Base-by-base conservation (phyloP, 805 yeast genomes). In the Candida hungchunana region DNA sequence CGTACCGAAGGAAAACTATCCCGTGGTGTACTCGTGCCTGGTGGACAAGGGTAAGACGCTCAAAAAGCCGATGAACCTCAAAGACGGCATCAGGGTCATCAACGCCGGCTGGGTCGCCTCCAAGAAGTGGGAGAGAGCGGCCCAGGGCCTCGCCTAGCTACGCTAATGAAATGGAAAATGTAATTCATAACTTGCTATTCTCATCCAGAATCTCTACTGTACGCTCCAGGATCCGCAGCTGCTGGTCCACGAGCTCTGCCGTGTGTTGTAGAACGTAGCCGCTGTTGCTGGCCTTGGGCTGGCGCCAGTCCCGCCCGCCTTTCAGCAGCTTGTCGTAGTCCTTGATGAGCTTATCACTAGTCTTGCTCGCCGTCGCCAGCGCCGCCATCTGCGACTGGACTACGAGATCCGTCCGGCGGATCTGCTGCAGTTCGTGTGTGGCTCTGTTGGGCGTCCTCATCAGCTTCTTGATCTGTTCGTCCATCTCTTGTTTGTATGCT, bases 31-130 rank as follows among this genome's bases (percentile, higher is more conserved):
- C 58, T 71, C 71, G 37, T 73, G 73, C 44, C 63, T 90, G 48
- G 82, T 89, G 18, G 74, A 80, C 29, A 80, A 82, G 51, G 79
- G 80, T 24, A 77, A 78, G 48, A 69, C 75, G 6, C 67, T 90
- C 50, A 79, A 76, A 50, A 66, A 66, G 37, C 84, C 88, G 12
- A 66, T 90, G 60, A 86, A 84, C 57, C 69, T 90, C 49, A 67
- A 66, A 39, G 95, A 87, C 55, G 76, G 83, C 27, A 55, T 87
- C 34, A 71, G 72, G 45, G 73, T 89, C 17, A 71, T 89, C 27
- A 78, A 85, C 50, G 75, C 82, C 4, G 96, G 96, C 14, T 89
- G 97, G 97, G 69, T 72, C 12, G 79, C 77, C 41, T 77, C 77
- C 16, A 86, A 80, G 33, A 75, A 77, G 46, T 89, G 93, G 90